Conservation (phyloP, 345 rosid genomes). For the Physaria fendleri region DNA sequence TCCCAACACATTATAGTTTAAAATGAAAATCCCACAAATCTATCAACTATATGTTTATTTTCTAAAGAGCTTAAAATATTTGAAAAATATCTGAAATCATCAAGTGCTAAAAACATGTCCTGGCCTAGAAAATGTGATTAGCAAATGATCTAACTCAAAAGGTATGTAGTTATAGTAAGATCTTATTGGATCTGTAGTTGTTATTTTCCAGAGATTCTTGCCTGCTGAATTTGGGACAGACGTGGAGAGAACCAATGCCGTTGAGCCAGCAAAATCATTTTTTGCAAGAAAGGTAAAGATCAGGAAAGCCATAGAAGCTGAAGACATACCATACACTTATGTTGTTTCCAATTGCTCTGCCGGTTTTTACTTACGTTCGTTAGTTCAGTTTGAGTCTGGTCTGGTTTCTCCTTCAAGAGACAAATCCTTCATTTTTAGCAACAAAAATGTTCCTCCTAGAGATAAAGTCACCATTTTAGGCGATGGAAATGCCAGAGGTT, state of each 20-base stretch:
- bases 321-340: slow-evolving; percentile 32
- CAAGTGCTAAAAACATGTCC: too few relatives aligned
- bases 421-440: neutral
- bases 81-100: too few relatives aligned
- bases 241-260: slow-evolving; percentile 17
- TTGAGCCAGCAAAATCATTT: slow-evolving; percentile 21
- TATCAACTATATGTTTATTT: too few relatives aligned
- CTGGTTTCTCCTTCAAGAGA: slow-evolving; percentile 24
- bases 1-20: too few relatives aligned
- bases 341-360: slow-evolving; percentile 18
- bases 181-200: neutral
- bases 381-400: slow-evolving; percentile 29
- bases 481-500: slow-evolving; percentile 18
- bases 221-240: slow-evolving; percentile 37
- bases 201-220: slow-evolving; percentile 30
- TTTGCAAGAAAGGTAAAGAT: slow-evolving; percentile 22
- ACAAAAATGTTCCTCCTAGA: slow-evolving; percentile 17
- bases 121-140: too few relatives aligned
- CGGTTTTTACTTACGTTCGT: slow-evolving; percentile 19
- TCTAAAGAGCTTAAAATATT: too few relatives aligned
- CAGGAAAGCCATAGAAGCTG: slow-evolving; percentile 25
- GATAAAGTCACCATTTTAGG: slow-evolving; percentile 17
- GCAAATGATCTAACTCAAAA: too few relatives aligned
- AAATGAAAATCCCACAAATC: too few relatives aligned
- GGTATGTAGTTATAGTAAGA: too few relatives aligned